These are phyloP conservation scores for Diddensiella caesifluorescens DNA, from an alignment of 805 yeast genomes.

Conservation along the genomic window DNA sequence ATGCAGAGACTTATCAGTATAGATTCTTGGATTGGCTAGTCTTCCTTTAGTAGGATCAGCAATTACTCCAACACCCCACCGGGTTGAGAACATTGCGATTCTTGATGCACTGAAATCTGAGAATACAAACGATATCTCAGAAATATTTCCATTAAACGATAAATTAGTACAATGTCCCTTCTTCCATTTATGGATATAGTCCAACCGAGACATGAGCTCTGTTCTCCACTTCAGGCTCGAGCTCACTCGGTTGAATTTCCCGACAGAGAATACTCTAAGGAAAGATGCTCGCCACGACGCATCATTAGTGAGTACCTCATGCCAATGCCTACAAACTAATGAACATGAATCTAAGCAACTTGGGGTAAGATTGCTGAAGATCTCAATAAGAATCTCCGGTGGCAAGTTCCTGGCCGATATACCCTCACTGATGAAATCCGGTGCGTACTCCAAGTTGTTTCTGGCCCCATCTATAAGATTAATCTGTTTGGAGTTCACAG, in stretches of 20 bases:
- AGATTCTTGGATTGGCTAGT: slow-evolving; percentile 24
- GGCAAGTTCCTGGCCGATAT: slow-evolving; percentile 18
- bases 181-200: slow-evolving; percentile 27
- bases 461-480: no score
- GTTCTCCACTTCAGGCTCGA: slow-evolving; percentile 27
- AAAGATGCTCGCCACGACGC: slow-evolving; percentile 29
- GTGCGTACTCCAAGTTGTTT: no score
- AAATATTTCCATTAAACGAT: slow-evolving; percentile 23
- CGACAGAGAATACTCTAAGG: slow-evolving; percentile 21
- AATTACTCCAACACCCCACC: slow-evolving; percentile 25
- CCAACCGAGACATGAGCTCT: slow-evolving; percentile 26
- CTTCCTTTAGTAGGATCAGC: slow-evolving; percentile 30
- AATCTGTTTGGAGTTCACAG: no score
- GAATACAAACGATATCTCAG: slow-evolving; percentile 21
- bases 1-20: slow-evolving; percentile 19
- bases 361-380: slow-evolving; percentile 24
- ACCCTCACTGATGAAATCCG: neutral
- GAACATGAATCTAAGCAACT: slow-evolving; percentile 23
- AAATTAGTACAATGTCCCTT: slow-evolving; percentile 23
- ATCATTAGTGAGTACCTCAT: slow-evolving; percentile 25
- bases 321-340: slow-evolving; percentile 30
- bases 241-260: slow-evolving; percentile 23
- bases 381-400: slow-evolving; percentile 22
- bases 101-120: slow-evolving; percentile 24
- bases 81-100: slow-evolving; percentile 23